A percentile compares a stretch with the other conserved stretches of the same genome.
Conservation (phyloP, 2,329 filamentous ascomycete species). For the Dryadomyces quercivorus region DNA sequence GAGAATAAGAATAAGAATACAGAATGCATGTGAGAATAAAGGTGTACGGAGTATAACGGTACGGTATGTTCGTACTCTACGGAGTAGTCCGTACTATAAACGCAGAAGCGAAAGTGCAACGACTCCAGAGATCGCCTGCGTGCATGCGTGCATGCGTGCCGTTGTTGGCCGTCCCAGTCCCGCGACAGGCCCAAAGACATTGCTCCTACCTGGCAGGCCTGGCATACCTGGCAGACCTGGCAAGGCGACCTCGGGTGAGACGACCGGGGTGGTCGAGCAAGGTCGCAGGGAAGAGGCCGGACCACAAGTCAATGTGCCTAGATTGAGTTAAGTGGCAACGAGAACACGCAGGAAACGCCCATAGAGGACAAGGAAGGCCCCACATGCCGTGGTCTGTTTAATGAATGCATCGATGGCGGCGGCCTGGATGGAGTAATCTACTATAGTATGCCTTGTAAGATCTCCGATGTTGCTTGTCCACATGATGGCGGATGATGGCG, state of each 20-base stretch:
- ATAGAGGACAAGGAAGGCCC: constrained; percentile 4
- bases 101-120: no score
- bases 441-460: background rate
- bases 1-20: background rate
- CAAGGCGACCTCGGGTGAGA: no score
- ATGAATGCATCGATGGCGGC: background rate
- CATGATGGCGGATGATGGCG: background rate
- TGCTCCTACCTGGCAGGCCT: no score
- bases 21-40: background rate
- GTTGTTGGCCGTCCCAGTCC: no score
- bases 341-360: constrained; percentile 5
- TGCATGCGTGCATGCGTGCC: no score
- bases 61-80: no score
- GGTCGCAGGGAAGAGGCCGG: background rate
- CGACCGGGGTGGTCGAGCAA: no score
- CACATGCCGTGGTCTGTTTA: constrained; percentile 3
- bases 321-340: constrained; percentile 1
- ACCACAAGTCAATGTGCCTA: background rate
- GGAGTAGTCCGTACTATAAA: no score
- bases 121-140: no score
- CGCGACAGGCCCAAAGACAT: no score
- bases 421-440: background rate
- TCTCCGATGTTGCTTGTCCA: background rate
- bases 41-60: no score
- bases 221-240: no score